Evolutionary conservation across 768 basidiomycete genomes (phyloP).

Genomic region (Albatrellus ellisii): DNA sequence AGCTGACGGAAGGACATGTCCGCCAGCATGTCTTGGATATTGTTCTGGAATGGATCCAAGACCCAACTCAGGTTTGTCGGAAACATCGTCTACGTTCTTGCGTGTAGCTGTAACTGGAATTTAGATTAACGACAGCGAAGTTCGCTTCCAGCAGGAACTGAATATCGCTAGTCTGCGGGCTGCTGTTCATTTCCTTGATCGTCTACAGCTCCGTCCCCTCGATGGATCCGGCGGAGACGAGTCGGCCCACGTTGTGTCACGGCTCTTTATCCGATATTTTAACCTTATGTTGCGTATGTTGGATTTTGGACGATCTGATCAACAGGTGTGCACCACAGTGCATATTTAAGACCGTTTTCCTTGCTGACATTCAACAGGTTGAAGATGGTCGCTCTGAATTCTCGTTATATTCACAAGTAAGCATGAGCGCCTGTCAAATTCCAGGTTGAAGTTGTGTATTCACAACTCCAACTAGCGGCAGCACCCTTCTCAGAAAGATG

Average conservation of each 20-base stretch:
- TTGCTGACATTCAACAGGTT: constrained; percentile 9
- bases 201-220: constrained; percentile 48
- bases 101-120: background rate
- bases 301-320: constrained; percentile 29
- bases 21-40: constrained; percentile 65
- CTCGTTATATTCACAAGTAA: constrained; percentile 16
- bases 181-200: constrained; percentile 61
- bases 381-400: constrained; percentile 19
- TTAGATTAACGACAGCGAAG: constrained; percentile 24
- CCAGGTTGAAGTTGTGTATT: background rate
- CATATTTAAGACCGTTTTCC: no score
- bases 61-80: constrained; percentile 35
- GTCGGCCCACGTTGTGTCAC: constrained; percentile 52
- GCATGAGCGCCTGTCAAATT: background rate
- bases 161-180: constrained; percentile 67
- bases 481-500: constrained; percentile 15
- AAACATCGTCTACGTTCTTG: background rate
- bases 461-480: constrained; percentile 8
- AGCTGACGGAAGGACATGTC: constrained; percentile 53
- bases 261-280: constrained; percentile 73
- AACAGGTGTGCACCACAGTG: background rate
- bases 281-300: constrained; percentile 49
- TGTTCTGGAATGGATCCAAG: constrained; percentile 69
- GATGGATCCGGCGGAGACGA: constrained; percentile 51
- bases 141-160: constrained; percentile 42